Conservation (phyloP, 805 yeast species). For the Pichia exigua region DNA sequence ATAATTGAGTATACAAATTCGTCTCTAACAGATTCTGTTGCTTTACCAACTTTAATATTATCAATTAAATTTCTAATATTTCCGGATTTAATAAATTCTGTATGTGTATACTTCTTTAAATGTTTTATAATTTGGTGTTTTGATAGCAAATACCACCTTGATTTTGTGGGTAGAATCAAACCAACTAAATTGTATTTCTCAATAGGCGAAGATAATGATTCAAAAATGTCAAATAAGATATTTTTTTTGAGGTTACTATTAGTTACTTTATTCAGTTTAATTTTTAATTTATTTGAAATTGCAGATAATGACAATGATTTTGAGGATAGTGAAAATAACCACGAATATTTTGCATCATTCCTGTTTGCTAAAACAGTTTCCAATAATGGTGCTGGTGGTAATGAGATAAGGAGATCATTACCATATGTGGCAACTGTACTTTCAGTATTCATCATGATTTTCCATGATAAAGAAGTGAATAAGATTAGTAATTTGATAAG, state of each 20-base stretch:
- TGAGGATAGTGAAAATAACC: neutral
- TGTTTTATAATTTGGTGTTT: conserved; percentile 2
- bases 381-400: neutral
- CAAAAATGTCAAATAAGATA: neutral
- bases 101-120: conserved; percentile 1
- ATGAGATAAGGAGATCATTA: neutral
- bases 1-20: neutral
- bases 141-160: conserved; percentile 3
- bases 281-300: neutral
- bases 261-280: neutral
- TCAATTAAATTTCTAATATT: neutral
- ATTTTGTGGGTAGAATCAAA: neutral
- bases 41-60: conserved; percentile 3
- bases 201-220: neutral
- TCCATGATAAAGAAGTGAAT: neutral
- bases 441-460: neutral
- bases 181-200: conserved; percentile 2
- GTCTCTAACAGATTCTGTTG: neutral
- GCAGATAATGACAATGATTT: conserved; percentile 1
- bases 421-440: neutral
- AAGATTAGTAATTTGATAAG: neutral
- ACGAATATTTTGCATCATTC: neutral
- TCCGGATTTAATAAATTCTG: conserved; percentile 1
- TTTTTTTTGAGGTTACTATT: neutral
- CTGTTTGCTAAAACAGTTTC: neutral